phyloP scores from a whole-genome alignment of 140 eudicot genomes.

The Flaveria floridana region DNA sequence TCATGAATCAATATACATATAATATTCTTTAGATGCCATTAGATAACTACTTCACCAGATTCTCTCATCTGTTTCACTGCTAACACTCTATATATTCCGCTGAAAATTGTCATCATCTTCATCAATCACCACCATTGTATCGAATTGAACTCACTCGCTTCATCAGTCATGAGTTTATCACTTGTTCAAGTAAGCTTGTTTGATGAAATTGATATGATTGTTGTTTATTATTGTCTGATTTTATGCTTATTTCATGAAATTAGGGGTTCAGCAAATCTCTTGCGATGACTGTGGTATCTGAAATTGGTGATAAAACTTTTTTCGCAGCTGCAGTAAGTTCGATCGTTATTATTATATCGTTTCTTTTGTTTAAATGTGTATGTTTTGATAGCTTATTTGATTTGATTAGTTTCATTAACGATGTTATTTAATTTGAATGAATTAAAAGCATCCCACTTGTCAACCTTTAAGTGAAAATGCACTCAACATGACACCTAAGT shows the following conservation, averaged over 20 bases:
- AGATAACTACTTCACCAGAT: too few species aligned
- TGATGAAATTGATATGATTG: background rate
- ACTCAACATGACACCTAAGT: too few species aligned
- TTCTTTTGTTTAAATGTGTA: background rate
- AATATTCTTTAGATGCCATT: too few species aligned
- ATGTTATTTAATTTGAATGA: too few species aligned
- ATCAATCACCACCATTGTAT: background rate
- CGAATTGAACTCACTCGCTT: background rate
- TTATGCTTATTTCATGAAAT: conserved; percentile 19
- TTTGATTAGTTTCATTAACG: background rate
- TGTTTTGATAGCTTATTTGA: background rate
- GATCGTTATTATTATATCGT: background rate
- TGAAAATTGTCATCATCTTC: background rate
- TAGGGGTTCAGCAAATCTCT: conserved; percentile 86
- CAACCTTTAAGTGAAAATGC: too few species aligned
- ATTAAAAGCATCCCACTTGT: too few species aligned
- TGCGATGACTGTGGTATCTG: conserved; percentile 88
- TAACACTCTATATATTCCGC: too few species aligned
- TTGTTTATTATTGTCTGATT: background rate
- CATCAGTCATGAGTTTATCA: conserved; percentile 42
- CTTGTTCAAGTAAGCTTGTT: conserved; percentile 40
- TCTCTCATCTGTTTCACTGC: too few species aligned
- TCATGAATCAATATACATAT: too few species aligned
- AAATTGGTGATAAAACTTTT: conserved; percentile 90
- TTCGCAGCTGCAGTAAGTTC: conserved; percentile 89